phyloP scores from a whole-genome alignment of 495 filamentous ascomycete species.

The Penicillium argentinense region DNA sequence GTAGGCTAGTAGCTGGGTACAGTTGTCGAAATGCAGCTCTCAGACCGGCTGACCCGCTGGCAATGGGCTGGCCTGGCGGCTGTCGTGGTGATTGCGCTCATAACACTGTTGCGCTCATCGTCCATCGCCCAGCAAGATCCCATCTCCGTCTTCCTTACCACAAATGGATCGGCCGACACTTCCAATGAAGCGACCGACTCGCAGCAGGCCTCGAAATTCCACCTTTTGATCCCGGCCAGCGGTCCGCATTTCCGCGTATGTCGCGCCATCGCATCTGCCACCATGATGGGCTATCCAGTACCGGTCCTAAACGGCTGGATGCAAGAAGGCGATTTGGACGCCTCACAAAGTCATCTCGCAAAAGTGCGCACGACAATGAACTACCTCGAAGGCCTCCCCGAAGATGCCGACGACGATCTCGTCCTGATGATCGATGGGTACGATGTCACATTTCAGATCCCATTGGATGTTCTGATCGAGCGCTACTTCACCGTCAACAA shows the following conservation, averaged over 20 bases:
- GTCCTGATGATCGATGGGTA: slow-evolving; percentile 18
- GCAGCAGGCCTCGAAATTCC: slow-evolving; percentile 11
- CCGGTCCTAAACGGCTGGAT: slow-evolving; percentile 19
- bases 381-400: slow-evolving; percentile 7
- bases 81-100: slow-evolving; percentile 5
- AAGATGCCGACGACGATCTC: slow-evolving; percentile 16
- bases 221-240: slow-evolving; percentile 11
- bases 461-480: slow-evolving; percentile 15
- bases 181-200: too few species aligned
- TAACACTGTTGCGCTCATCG: slow-evolving; percentile 5
- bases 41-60: slow-evolving; percentile 9
- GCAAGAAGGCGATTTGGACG: slow-evolving; percentile 15
- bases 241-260: slow-evolving; percentile 12
- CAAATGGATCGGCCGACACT: background rate
- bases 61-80: slow-evolving; percentile 13
- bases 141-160: background rate
- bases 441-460: slow-evolving; percentile 16
- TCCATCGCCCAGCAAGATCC: background rate
- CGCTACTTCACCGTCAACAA: slow-evolving; percentile 13
- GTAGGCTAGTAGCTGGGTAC: too few species aligned
- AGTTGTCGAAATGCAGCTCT: background rate
- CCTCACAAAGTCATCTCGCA: slow-evolving; percentile 12
- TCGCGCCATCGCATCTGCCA: slow-evolving; percentile 10
- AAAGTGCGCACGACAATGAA: slow-evolving; percentile 18
- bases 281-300: slow-evolving; percentile 13